Evolutionary conservation across 1,139 yeast genomes (phyloP).

Genomic region (Yamadazyma blattariae): DNA sequence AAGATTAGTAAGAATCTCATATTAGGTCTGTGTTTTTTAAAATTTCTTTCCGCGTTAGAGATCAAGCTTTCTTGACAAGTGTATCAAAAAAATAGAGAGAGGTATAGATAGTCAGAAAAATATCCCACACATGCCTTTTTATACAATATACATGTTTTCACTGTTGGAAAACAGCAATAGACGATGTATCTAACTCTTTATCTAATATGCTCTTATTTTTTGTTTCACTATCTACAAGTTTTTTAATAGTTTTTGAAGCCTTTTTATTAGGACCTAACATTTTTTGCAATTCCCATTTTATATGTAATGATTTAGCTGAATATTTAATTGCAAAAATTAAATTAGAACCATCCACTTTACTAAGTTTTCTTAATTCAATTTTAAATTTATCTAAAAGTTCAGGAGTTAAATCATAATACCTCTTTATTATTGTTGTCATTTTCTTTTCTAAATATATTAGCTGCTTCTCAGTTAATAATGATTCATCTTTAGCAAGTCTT

Average conservation of each 20-base stretch:
- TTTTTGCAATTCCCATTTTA: conserved; percentile 29
- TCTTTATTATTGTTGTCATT: conserved; percentile 15
- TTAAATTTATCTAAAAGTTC: conserved; percentile 18
- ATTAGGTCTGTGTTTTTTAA: no score
- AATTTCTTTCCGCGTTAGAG: no score
- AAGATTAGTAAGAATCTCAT: no score
- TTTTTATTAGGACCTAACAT: conserved; percentile 25
- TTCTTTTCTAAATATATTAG: conserved; percentile 12
- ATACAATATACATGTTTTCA: no score
- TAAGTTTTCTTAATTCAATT: conserved; percentile 18
- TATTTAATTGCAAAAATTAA: conserved; percentile 45
- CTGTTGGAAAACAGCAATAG: not conserved
- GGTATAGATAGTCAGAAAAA: no score
- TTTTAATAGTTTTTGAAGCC: conserved; percentile 6
- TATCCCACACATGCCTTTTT: no score
- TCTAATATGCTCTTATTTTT: not conserved
- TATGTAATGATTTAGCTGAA: conserved; percentile 23
- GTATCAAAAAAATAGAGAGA: no score
- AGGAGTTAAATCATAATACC: conserved; percentile 15
- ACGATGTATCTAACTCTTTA: not conserved
- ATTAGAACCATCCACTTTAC: conserved; percentile 36
- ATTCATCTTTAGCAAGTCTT: not conserved
- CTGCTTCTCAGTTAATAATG: conserved; percentile 18
- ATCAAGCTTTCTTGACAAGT: no score
- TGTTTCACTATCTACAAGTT: not conserved